Conservation (phyloP, 441 rosid species). For the Pelargonium myrrhifolium region DNA sequence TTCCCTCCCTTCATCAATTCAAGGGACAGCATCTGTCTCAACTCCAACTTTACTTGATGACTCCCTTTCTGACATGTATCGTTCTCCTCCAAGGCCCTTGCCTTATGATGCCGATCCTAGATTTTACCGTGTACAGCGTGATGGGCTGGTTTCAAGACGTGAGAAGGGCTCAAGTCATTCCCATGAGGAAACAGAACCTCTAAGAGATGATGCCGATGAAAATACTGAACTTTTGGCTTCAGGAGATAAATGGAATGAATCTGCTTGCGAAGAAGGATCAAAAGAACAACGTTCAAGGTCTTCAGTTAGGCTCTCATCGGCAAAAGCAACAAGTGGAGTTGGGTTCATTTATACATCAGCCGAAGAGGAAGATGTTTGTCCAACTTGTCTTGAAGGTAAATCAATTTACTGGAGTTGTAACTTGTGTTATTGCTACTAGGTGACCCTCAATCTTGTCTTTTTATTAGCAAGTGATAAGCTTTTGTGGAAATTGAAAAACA, state of each 20-base stretch:
- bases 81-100: conserved; percentile 87
- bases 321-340: conserved; percentile 39
- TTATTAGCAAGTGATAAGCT: not conserved
- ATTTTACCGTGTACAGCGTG: conserved; percentile 41
- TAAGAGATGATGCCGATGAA: conserved; percentile 49
- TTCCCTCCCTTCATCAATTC: conserved; percentile 57
- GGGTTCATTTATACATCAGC: conserved; percentile 49
- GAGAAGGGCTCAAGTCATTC: conserved; percentile 77
- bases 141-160: conserved; percentile 43
- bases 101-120: conserved; percentile 86
- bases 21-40: conserved; percentile 54
- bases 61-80: conserved; percentile 70
- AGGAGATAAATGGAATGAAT: conserved; percentile 62
- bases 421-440: not conserved
- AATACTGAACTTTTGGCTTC: conserved; percentile 47
- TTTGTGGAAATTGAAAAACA: not conserved
- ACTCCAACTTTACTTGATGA: conserved; percentile 58
- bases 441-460: not conserved
- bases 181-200: conserved; percentile 71
- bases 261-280: conserved; percentile 54
- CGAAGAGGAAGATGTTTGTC: conserved; percentile 87
- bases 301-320: conserved; percentile 44
- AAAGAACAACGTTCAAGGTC: conserved; percentile 49
- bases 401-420: conserved; percentile 10
- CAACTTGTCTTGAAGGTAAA: conserved; percentile 91